Evolutionary conservation across 306 rosid species (phyloP), one percentile per base, ranked within the genome.

Genomic region (Pterocarpus macrocarpus): DNA sequence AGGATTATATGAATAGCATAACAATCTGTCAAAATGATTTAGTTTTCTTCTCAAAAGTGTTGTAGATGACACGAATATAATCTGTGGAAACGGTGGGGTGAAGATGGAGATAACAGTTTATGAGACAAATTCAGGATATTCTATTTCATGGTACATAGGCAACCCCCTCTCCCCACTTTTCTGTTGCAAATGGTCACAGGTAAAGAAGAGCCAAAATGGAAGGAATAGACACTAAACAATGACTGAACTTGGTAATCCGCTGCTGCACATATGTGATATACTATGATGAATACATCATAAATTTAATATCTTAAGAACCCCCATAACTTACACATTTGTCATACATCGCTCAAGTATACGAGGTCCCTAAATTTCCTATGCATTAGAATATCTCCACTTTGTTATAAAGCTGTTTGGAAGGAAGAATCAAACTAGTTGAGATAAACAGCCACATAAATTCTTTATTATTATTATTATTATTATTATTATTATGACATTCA

Each of bases 311-410:
- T 22, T 22, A 32, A 5, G 36, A 63, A 64, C 36, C 36, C 11
- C 47, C 5, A 30, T 38, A 35, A 41, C 49, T 57, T 43, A 41
- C 16, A 2, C 2, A 14, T 22, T 41, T 41, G 22, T 10, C 81
- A 53, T 50, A 65, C n/a, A 52, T 13, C 38, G 36, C 16, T 52
- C 81, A 65, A 65, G 16, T 45, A 49, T 17, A 64, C 16, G 39
- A 33, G 38, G 38, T 38, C 57, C 55, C 57, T 30, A 10, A 77
- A 9, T 4, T 36, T 22, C 39, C 56, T 52, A 66, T 49, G 81
- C 53, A 11, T 50, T 50, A 64, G 41, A 30, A 50, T 52, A 7
- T 77, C 47, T 16, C 64, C 28, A 22, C 17, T 76, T 63, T 47
- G 30, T 47, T 16, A 53, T 49, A 70, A 47, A 70, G 41, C 5